Evolutionary conservation across 768 basidiomycete species (phyloP).

Genomic region (Amanita molliuscula): DNA sequence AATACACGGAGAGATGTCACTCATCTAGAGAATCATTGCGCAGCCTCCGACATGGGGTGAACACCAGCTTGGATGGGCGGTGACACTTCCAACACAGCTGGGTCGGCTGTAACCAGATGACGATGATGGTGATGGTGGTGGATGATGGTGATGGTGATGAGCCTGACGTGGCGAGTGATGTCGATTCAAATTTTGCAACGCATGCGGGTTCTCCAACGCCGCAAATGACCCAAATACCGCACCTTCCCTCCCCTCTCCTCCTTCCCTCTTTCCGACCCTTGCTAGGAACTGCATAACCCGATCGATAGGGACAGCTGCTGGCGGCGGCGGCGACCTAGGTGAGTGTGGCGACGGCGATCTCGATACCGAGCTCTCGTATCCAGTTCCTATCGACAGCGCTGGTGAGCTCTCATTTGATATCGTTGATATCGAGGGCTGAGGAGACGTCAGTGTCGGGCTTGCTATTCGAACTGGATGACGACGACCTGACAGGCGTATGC

Average conservation of each 20-base stretch:
- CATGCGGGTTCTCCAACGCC: background rate
- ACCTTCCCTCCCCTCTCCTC: constrained; percentile 1
- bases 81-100: constrained; percentile 4
- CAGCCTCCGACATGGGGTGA: background rate
- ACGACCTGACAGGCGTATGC: background rate
- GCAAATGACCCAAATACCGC: constrained; percentile 4
- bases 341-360: constrained; percentile 36
- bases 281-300: constrained; percentile 4
- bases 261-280: constrained; percentile 6
- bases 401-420: constrained; percentile 44
- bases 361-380: constrained; percentile 42
- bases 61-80: background rate
- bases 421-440: constrained; percentile 17
- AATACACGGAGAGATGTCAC: background rate
- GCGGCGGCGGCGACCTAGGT: constrained; percentile 21
- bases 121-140: too few relatives aligned
- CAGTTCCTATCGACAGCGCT: constrained; percentile 38
- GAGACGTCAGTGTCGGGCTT: constrained; percentile 14
- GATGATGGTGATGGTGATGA: background rate
- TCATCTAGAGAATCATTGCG: background rate
- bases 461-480: background rate
- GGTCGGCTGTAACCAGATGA: constrained; percentile 3
- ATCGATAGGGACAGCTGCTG: constrained; percentile 21
- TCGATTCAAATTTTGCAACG: background rate
- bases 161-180: background rate